A percentile compares a stretch with the other conserved stretches of the same genome.
These are phyloP conservation scores for Inonotus obliquus DNA, from an alignment of 1,284 basidiomycete genomes.

Conservation along the genomic window DNA sequence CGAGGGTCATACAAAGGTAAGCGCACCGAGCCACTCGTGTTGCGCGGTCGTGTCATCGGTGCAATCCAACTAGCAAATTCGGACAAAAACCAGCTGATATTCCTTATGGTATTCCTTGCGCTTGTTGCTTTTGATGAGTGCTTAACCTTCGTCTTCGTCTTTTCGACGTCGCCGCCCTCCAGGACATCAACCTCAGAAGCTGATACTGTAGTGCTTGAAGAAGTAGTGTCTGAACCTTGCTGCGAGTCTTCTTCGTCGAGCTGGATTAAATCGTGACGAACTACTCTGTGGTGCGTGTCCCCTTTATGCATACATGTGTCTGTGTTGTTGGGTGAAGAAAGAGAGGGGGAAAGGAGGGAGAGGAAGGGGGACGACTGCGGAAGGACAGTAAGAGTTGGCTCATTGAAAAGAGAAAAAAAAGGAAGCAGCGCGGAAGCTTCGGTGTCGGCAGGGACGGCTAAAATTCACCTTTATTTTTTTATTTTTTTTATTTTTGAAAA, in stretches of 20 bases:
- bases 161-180: slow-evolving; percentile 4
- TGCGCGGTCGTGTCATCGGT: slow-evolving; percentile 14
- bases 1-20: slow-evolving; percentile 14
- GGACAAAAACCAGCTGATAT: not conserved
- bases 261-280: slow-evolving; percentile 3
- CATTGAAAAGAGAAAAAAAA: not conserved
- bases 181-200: not conserved
- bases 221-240: not conserved
- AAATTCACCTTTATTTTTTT: too few species aligned
- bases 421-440: not conserved
- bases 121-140: not conserved
- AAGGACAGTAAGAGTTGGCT: not conserved
- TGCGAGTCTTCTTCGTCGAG: not conserved
- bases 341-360: not conserved
- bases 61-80: not conserved
- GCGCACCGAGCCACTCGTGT: slow-evolving; percentile 8
- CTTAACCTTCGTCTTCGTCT: not conserved
- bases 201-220: not conserved
- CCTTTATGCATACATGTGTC: slow-evolving; percentile 16
- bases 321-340: not conserved
- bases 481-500: too few species aligned
- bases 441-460: not conserved
- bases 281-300: slow-evolving; percentile 4
- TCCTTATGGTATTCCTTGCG: not conserved
- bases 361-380: not conserved